Evolutionary conservation across 345 rosid genomes (phyloP).

Genomic region (Nephelium lappaceum): DNA sequence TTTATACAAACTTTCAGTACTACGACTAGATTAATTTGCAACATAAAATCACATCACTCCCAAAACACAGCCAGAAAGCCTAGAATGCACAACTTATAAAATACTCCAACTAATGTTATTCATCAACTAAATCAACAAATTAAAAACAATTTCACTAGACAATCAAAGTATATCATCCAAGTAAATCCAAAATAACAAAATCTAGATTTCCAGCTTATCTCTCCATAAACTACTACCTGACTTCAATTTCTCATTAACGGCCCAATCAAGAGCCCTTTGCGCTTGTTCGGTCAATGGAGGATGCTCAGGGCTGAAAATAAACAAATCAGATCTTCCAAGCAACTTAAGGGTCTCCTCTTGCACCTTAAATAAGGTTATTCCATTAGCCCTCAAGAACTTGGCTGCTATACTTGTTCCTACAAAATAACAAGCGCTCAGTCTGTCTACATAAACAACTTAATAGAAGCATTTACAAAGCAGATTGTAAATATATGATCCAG

Average conservation of each 20-base stretch:
- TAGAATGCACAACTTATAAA: background rate
- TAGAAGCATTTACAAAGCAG: background rate
- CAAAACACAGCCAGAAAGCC: background rate
- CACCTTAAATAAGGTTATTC: constrained; percentile 72
- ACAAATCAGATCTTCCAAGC: constrained; percentile 85
- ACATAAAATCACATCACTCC: background rate
- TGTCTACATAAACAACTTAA: background rate
- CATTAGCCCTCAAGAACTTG: constrained; percentile 79
- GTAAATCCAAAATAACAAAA: background rate
- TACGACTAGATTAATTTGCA: background rate
- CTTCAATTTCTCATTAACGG: constrained; percentile 77
- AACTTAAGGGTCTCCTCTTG: constrained; percentile 66
- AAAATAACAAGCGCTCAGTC: background rate
- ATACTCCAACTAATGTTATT: background rate
- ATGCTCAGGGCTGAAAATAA: constrained; percentile 72
- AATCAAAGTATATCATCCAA: background rate
- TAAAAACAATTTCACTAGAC: background rate
- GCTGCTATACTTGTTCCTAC: constrained; percentile 87
- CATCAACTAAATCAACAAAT: constrained; percentile 1
- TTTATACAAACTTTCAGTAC: background rate
- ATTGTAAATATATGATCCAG: no score
- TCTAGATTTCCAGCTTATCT: background rate
- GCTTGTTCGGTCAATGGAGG: constrained; percentile 89
- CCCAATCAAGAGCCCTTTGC: constrained; percentile 84
- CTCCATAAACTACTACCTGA: constrained; percentile 54